A percentile compares a stretch with the other conserved stretches of the same genome.
These are phyloP conservation scores for Exophiala sp. DNA, from an alignment of 2,329 filamentous ascomycete genomes.

Conservation along the genomic window DNA sequence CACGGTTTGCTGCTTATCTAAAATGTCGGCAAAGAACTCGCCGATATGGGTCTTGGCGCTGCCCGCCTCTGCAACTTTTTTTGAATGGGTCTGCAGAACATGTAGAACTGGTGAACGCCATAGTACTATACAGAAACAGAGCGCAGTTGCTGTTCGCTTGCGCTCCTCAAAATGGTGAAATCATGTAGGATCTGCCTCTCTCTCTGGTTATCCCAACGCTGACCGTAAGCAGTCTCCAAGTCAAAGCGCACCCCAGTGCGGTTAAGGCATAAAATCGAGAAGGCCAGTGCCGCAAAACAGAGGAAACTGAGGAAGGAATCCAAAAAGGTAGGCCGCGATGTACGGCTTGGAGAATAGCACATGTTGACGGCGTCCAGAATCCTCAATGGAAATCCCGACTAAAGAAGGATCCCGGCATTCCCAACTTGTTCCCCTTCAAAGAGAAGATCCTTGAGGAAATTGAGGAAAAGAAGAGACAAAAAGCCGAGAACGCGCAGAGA, in stretches of 20 bases:
- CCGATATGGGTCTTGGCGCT: not conserved
- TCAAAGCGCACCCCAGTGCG: slow-evolving; percentile 89
- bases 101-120: too few relatives aligned
- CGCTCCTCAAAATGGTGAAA: slow-evolving; percentile 28
- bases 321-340: slow-evolving; percentile 58
- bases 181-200: slow-evolving; percentile 23
- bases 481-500: slow-evolving; percentile 69
- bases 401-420: slow-evolving; percentile 97
- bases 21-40: too few relatives aligned
- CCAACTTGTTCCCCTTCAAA: slow-evolving; percentile 96
- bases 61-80: not conserved
- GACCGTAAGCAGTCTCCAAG: slow-evolving; percentile 63
- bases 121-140: too few relatives aligned
- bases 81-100: not conserved
- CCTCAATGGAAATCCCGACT: slow-evolving; percentile 91
- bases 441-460: slow-evolving; percentile 91
- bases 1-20: too few relatives aligned
- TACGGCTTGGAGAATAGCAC: not conserved
- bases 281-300: slow-evolving; percentile 83
- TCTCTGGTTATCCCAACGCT: too few relatives aligned
- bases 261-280: slow-evolving; percentile 91
- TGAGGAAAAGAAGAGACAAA: slow-evolving; percentile 75
- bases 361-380: slow-evolving; percentile 50
- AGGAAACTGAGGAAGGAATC: slow-evolving; percentile 80
- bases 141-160: not conserved